Percentiles rank a stretch among this genome's conserved stretches.
phyloP scores from a whole-genome alignment of 805 yeast species.

The Yamadazyma paraphyllophila region DNA sequence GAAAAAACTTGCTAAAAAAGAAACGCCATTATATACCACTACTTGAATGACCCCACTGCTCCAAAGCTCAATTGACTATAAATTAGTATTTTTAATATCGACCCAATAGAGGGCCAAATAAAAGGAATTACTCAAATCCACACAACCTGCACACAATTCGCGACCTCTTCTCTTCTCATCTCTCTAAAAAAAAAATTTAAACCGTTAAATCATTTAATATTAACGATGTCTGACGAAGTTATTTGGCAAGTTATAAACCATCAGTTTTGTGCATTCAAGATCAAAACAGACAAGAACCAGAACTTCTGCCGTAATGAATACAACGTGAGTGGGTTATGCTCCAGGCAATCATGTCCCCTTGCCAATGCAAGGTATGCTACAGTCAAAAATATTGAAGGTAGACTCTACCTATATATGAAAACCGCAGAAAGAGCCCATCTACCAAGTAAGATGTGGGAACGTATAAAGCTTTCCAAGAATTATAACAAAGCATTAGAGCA shows the following conservation, averaged over 20 bases:
- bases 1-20: too few relatives aligned
- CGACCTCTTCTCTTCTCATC: constrained; percentile 7
- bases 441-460: constrained; percentile 93
- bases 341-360: constrained; percentile 90
- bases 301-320: constrained; percentile 94
- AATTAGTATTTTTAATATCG: too few relatives aligned
- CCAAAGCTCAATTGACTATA: too few relatives aligned
- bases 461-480: constrained; percentile 85
- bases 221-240: constrained; percentile 65
- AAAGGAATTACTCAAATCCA: background rate
- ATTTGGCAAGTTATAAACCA: constrained; percentile 97
- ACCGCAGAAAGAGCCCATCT: constrained; percentile 97
- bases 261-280: constrained; percentile 92
- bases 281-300: constrained; percentile 85
- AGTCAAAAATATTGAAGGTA: constrained; percentile 75
- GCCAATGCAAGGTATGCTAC: constrained; percentile 94
- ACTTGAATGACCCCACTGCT: too few relatives aligned
- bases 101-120: too few relatives aligned
- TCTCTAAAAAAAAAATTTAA: constrained; percentile 4
- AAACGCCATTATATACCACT: too few relatives aligned
- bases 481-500: constrained; percentile 85
- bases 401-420: constrained; percentile 85
- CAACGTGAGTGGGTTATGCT: constrained; percentile 92
- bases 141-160: constrained; percentile 4
- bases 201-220: background rate